Evolutionary conservation across 345 rosid genomes (phyloP).

Genomic region (Gossypium arboreum): DNA sequence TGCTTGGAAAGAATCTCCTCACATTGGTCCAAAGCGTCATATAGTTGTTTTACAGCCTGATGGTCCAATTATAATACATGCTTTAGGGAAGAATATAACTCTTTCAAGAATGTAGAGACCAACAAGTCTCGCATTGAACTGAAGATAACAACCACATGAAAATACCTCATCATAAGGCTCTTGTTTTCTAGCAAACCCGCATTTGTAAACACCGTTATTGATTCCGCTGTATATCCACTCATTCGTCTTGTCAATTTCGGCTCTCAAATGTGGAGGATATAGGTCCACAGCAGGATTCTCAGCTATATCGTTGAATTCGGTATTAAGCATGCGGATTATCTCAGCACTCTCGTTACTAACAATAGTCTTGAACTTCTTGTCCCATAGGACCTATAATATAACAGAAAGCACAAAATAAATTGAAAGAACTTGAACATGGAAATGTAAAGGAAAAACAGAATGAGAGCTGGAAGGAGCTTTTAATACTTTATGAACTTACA

Average conservation of each 20-base stretch:
- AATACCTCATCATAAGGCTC: conserved; percentile 53
- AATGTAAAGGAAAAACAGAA: not conserved
- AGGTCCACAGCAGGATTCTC: conserved; percentile 44
- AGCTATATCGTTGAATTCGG: conserved; percentile 46
- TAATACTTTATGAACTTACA: conserved; percentile 40
- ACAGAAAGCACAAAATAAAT: conserved; percentile 10
- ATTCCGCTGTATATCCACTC: conserved; percentile 48
- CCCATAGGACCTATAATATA: conserved; percentile 45
- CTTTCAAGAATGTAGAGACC: not conserved
- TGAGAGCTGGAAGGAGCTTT: not conserved
- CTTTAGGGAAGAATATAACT: not conserved
- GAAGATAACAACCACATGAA: not conserved
- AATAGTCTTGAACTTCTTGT: conserved; percentile 58
- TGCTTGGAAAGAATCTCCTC: conserved; percentile 69
- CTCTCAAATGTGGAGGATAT: conserved; percentile 39
- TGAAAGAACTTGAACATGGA: conserved; percentile 17
- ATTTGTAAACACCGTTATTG: conserved; percentile 51
- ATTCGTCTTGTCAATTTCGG: conserved; percentile 37
- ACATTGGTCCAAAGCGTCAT: conserved; percentile 70
- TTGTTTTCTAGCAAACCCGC: conserved; percentile 53
- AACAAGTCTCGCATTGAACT: not conserved
- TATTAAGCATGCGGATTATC: conserved; percentile 49
- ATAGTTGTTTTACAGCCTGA: conserved; percentile 68
- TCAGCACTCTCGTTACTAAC: conserved; percentile 58
- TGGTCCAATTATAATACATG: not conserved